A percentile compares a stretch with the other conserved stretches of the same genome.
Conservation (phyloP, 176 grass and related monocot genomes). For the Canna indica region DNA sequence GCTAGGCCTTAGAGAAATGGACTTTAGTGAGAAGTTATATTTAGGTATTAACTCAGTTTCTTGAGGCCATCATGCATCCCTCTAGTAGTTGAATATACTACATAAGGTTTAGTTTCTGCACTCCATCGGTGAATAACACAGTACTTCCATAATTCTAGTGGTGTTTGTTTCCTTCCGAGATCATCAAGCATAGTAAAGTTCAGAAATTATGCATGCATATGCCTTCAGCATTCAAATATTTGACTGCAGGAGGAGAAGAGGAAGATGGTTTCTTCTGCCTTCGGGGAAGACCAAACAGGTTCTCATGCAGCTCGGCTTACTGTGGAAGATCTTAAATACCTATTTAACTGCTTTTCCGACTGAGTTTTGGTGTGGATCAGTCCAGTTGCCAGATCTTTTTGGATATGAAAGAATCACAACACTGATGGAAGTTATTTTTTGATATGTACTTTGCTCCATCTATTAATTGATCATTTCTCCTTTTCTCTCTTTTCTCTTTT, state of each 20-base stretch:
- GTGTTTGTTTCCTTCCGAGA: background rate
- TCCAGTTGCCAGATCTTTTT: background rate
- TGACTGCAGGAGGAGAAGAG: conserved; percentile 82
- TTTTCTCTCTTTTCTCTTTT: background rate
- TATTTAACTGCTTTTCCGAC: conserved; percentile 33
- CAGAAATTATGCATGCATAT: background rate
- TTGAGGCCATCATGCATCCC: too few relatives aligned
- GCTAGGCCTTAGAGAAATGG: background rate
- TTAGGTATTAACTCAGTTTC: too few relatives aligned
- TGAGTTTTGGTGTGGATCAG: conserved; percentile 2
- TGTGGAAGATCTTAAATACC: conserved; percentile 72
- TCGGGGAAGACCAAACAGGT: conserved; percentile 64
- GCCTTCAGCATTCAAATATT: background rate
- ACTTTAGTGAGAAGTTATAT: too few relatives aligned
- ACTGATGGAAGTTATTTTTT: background rate
- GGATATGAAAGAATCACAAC: background rate
- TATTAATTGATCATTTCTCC: background rate
- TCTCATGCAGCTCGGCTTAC: conserved; percentile 60
- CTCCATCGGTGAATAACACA: too few relatives aligned
- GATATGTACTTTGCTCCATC: background rate
- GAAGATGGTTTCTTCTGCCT: conserved; percentile 85
- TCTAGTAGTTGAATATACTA: too few relatives aligned
- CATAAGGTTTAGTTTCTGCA: too few relatives aligned
- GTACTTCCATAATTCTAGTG: too few relatives aligned
- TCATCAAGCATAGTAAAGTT: background rate